Evolutionary conservation across 805 yeast species (phyloP).

Genomic region (Cyberlindnera nakhonratchasimensis): DNA sequence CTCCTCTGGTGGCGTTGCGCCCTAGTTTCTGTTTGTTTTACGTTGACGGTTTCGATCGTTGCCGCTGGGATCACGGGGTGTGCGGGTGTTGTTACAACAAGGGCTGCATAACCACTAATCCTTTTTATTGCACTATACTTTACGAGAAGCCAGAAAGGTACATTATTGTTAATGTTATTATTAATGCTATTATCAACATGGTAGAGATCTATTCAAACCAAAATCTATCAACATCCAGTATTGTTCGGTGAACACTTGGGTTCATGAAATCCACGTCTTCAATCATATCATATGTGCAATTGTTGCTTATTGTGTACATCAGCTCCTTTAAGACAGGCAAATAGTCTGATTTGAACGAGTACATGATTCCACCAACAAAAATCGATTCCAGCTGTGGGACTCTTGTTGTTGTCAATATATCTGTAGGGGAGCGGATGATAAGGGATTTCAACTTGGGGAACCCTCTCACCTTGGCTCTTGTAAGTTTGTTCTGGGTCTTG

Average conservation of each 20-base stretch:
- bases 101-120: no score
- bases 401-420: not conserved
- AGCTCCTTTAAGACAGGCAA: not conserved
- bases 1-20: no score
- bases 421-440: not conserved
- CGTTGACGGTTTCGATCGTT: no score
- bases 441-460: not conserved
- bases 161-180: no score
- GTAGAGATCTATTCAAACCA: not conserved
- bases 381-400: not conserved
- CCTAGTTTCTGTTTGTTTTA: no score
- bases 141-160: no score
- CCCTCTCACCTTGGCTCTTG: not conserved
- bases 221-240: not conserved
- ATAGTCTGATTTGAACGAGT: not conserved
- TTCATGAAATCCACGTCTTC: slow-evolving; percentile 1
- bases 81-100: no score
- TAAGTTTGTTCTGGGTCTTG: not conserved
- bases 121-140: no score
- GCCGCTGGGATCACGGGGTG: no score
- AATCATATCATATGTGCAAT: not conserved
- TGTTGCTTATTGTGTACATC: not conserved
- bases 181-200: no score
- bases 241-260: not conserved
- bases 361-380: not conserved